phyloP scores from a whole-genome alignment of 2,329 filamentous ascomycete species.

The Monascus ruber region DNA sequence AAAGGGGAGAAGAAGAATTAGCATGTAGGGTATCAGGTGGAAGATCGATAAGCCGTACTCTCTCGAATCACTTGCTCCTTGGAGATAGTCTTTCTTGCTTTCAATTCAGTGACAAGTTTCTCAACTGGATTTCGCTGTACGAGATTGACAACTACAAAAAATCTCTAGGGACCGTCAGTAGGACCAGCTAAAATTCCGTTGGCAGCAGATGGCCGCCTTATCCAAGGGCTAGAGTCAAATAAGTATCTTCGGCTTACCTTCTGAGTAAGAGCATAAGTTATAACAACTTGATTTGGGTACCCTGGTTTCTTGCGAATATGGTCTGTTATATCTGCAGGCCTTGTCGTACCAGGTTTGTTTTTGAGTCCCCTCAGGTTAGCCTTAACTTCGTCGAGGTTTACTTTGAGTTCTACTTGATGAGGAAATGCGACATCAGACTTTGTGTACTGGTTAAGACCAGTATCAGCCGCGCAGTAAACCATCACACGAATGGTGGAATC shows the following conservation, averaged over 20 bases:
- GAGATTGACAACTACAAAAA: slow-evolving; percentile 60
- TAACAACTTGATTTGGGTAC: slow-evolving; percentile 66
- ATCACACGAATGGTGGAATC: slow-evolving; percentile 61
- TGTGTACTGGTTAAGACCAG: slow-evolving; percentile 44
- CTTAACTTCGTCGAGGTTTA: slow-evolving; percentile 79
- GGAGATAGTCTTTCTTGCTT: slow-evolving; percentile 58
- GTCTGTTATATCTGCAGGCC: slow-evolving; percentile 81
- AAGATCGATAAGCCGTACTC: slow-evolving; percentile 40
- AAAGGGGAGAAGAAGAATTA: not conserved
- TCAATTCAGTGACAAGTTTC: slow-evolving; percentile 58
- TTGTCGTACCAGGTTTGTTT: slow-evolving; percentile 89
- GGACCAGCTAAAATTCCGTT: not conserved
- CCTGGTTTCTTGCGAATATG: slow-evolving; percentile 55
- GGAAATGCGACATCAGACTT: slow-evolving; percentile 71
- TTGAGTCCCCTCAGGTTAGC: slow-evolving; percentile 91
- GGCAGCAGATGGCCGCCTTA: too few relatives aligned
- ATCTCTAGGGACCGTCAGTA: slow-evolving; percentile 44
- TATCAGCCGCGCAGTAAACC: slow-evolving; percentile 68
- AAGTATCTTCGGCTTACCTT: slow-evolving; percentile 50
- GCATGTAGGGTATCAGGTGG: too few relatives aligned
- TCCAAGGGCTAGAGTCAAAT: not conserved
- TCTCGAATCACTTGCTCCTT: slow-evolving; percentile 75
- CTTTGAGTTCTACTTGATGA: slow-evolving; percentile 80
- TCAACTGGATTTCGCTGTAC: slow-evolving; percentile 63
- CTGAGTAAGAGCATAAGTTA: slow-evolving; percentile 84